A percentile compares a stretch with the other conserved stretches of the same genome.
Evolutionary conservation across 2,329 filamentous ascomycete genomes (phyloP).

Genomic region (Cladosporium sp.): DNA sequence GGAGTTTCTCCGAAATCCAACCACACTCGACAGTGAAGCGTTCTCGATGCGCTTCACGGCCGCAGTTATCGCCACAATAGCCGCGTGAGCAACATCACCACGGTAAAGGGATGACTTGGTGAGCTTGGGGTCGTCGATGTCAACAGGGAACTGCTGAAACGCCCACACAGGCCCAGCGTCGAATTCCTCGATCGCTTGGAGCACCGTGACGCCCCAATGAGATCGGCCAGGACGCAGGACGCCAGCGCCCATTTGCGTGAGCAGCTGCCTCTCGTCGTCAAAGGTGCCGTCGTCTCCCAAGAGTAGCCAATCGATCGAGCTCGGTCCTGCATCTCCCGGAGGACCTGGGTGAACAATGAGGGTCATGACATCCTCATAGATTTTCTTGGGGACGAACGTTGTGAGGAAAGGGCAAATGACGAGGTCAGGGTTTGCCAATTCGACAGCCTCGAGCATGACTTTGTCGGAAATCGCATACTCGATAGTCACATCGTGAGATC

Average conservation of each 20-base stretch:
- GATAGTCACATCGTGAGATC: slow-evolving; percentile 36
- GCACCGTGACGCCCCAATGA: slow-evolving; percentile 40
- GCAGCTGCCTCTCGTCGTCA: slow-evolving; percentile 27
- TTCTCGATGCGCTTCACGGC: slow-evolving; percentile 35
- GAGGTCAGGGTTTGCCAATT: slow-evolving; percentile 35
- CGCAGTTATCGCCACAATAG: slow-evolving; percentile 34
- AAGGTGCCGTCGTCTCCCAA: slow-evolving; percentile 40
- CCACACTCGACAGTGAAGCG: background rate
- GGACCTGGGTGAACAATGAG: slow-evolving; percentile 41
- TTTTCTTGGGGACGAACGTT: slow-evolving; percentile 32
- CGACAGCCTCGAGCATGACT: slow-evolving; percentile 37
- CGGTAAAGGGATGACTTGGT: slow-evolving; percentile 41
- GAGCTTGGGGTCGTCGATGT: slow-evolving; percentile 37
- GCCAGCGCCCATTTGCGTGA: slow-evolving; percentile 25
- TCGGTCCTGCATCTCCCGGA: slow-evolving; percentile 40
- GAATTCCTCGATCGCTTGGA: slow-evolving; percentile 38
- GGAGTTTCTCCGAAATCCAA: background rate
- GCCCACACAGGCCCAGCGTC: slow-evolving; percentile 44
- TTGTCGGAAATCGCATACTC: slow-evolving; percentile 34
- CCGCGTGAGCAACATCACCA: slow-evolving; percentile 36
- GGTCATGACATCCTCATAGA: slow-evolving; percentile 36
- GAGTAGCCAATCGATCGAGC: slow-evolving; percentile 40
- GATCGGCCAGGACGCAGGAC: slow-evolving; percentile 31
- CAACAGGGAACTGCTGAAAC: slow-evolving; percentile 39
- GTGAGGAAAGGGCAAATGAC: slow-evolving; percentile 43